Evolutionary conservation across 2,329 filamentous ascomycete species (phyloP).

Genomic region (Fusarium chlamydosporum): DNA sequence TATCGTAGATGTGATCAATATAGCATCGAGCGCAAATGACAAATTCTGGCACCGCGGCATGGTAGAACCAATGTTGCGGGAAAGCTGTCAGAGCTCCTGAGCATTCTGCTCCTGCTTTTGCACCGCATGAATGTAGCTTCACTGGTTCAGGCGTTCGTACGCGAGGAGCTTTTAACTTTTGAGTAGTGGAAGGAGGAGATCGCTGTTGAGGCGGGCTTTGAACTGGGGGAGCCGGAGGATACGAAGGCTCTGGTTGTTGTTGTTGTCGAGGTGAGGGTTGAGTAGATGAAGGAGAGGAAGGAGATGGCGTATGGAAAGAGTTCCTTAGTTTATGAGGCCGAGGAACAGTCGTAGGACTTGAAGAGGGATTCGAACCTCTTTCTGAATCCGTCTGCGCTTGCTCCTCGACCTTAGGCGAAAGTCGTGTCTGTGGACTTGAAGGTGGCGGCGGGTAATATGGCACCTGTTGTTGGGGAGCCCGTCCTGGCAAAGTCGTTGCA

Average conservation of each 20-base stretch:
- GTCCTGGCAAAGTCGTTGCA: no score
- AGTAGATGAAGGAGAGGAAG: neutral
- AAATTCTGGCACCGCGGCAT: constrained; percentile 53
- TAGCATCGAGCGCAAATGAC: constrained; percentile 58
- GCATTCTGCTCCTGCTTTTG: constrained; percentile 49
- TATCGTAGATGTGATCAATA: constrained; percentile 55
- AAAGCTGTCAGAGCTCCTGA: constrained; percentile 45
- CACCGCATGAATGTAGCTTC: constrained; percentile 30
- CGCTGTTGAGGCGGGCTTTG: neutral
- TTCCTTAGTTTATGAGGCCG: neutral
- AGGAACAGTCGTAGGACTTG: neutral
- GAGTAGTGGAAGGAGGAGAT: neutral
- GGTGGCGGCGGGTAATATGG: neutral
- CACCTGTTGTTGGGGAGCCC: constrained; percentile 2
- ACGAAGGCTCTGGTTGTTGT: constrained; percentile 3
- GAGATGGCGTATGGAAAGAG: neutral
- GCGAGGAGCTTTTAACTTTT: constrained; percentile 20
- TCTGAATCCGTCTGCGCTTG: neutral
- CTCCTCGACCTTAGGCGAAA: neutral
- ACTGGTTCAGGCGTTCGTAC: constrained; percentile 35
- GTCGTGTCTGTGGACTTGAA: neutral
- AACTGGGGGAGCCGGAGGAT: neutral
- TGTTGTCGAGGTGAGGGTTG: neutral
- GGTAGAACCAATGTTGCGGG: constrained; percentile 57
- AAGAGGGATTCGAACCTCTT: neutral